These are phyloP conservation scores for Haberlea rhodopensis DNA, from an alignment of 257 asterid species.

Conservation along the genomic window DNA sequence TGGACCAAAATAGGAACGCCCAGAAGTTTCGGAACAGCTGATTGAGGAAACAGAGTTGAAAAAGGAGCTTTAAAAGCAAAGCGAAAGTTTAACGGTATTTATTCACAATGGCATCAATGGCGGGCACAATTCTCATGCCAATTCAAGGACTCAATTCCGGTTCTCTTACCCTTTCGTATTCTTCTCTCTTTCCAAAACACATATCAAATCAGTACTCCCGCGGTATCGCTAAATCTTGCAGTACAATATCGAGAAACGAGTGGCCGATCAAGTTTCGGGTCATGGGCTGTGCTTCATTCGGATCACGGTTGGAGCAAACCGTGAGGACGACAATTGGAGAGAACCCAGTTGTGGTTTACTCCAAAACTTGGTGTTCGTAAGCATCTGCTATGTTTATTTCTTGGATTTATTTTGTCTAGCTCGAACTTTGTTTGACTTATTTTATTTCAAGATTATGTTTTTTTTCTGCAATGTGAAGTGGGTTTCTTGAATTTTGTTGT, in stretches of 20 bases:
- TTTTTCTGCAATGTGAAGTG: conserved; percentile 7
- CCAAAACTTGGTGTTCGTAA: conserved; percentile 93
- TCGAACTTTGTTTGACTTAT: no score
- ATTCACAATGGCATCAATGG: conserved; percentile 38
- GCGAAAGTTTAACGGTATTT: background rate
- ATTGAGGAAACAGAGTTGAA: no score
- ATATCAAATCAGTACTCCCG: conserved; percentile 18
- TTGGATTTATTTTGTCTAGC: background rate
- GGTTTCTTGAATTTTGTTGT: conserved; percentile 19
- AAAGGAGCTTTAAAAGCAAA: background rate
- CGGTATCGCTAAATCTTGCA: conserved; percentile 20
- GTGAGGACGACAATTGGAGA: conserved; percentile 57
- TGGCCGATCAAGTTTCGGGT: conserved; percentile 47
- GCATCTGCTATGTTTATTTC: no score
- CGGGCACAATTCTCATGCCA: conserved; percentile 32
- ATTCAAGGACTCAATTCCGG: conserved; percentile 28
- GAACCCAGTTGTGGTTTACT: conserved; percentile 84
- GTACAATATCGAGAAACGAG: conserved; percentile 25
- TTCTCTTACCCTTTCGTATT: conserved; percentile 16
- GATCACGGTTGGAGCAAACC: conserved; percentile 56
- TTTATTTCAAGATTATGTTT: background rate
- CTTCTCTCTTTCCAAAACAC: conserved; percentile 13
- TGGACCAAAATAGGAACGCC: no score
- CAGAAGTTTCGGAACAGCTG: no score
- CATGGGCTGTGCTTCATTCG: conserved; percentile 56